Percentiles rank a stretch among this genome's conserved stretches.
These are phyloP conservation scores for Boechera retrofracta DNA, from an alignment of 345 rosid species.

Conservation along the genomic window DNA sequence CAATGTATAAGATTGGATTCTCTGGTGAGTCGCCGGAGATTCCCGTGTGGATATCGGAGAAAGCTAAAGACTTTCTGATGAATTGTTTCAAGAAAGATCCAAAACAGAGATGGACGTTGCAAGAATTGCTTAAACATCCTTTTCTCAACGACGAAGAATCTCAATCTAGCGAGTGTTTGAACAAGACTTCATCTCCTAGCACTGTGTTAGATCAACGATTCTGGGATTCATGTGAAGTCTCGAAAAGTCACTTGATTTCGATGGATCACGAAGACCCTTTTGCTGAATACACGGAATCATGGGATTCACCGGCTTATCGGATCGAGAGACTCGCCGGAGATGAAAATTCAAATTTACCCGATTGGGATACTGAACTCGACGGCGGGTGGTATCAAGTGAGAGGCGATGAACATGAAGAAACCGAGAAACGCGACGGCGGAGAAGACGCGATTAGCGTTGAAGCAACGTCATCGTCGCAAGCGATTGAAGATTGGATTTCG, in stretches of 20 bases:
- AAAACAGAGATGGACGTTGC: slow-evolving; percentile 62
- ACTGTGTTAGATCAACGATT: slow-evolving; percentile 71
- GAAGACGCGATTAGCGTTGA: slow-evolving; percentile 32
- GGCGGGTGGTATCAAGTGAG: slow-evolving; percentile 76
- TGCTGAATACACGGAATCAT: slow-evolving; percentile 11
- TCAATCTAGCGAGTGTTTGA: slow-evolving; percentile 15
- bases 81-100: slow-evolving; percentile 66
- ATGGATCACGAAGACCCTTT: slow-evolving; percentile 31
- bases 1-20: slow-evolving; percentile 75
- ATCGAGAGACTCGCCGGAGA: slow-evolving; percentile 50
- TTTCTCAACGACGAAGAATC: slow-evolving; percentile 49
- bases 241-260: slow-evolving; percentile 41
- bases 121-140: slow-evolving; percentile 70
- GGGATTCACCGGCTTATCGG: slow-evolving; percentile 49
- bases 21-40: slow-evolving; percentile 64
- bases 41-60: slow-evolving; percentile 61
- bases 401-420: slow-evolving; percentile 46
- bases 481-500: slow-evolving; percentile 33
- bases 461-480: slow-evolving; percentile 26
- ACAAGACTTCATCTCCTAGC: slow-evolving; percentile 56
- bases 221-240: slow-evolving; percentile 61
- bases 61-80: slow-evolving; percentile 62
- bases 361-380: slow-evolving; percentile 48
- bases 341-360: slow-evolving; percentile 22
- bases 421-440: slow-evolving; percentile 26